Evolutionary conservation across 805 yeast genomes (phyloP), one percentile per base, ranked within the genome.

Genomic region (Hanseniaspora lindneri): DNA sequence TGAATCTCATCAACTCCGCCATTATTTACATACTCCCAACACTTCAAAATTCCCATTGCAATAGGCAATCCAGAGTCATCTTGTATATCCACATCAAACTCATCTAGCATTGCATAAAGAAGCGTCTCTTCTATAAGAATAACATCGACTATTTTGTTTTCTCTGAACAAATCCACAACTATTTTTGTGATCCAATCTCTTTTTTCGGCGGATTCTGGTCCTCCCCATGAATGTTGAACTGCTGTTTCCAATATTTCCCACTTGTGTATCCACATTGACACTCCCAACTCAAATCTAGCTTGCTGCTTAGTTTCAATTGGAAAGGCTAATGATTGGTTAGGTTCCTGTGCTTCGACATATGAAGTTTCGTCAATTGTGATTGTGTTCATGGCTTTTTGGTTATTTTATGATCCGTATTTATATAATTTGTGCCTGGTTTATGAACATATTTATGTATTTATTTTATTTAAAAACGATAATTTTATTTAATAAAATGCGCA

Each of bases 141-240:
- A 3, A 83, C 69, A 56, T 87, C 97, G 4, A 89, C 83, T 4
- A 75, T 71, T 44, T 69, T 73, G 41, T 74, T 79, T 7, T 69
- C 68, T 39, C 64, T 70, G 59, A 89, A 92, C 47, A 87, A 69
- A 30, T 86, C 96, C 25, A 87, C 74, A 2, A 89, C 76, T 13
- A 84, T 67, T 4, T 85, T 94, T 4, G 84, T 76, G 54, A 89
- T 73, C 98, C 98, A 92, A 62, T 92, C 98, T 59, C 99, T 73
- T 63, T 92, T 92, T 33, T 84, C 96, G 0, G 73, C 76, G 13
- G 94, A 80, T 30, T 84, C 83, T 13, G 95, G 79, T 1, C 98
- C 99, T 52, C 98, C 99, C 97, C 98, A 92, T 27, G 72, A 69
- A 61, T 84, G 86, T 5, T 77, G 94, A 9, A 92, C 97, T 0